Base-by-base conservation (phyloP, 2,329 filamentous ascomycete genomes). In the Nigrospora oryzae region DNA sequence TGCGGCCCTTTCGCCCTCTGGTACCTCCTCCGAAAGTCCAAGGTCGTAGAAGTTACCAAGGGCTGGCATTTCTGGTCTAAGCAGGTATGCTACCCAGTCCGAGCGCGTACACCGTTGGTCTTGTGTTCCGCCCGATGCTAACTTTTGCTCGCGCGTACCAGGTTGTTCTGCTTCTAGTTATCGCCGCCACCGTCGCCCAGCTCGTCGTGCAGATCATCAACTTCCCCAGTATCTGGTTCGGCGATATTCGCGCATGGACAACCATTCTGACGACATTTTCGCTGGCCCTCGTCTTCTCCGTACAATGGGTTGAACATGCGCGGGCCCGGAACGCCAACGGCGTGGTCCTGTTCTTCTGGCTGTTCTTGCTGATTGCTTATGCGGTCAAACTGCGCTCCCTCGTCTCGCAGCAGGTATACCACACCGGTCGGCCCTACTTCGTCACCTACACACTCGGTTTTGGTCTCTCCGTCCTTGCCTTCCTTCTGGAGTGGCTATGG, bases 11-110 rank as follows among this genome's bases (percentile, higher is more conserved):
- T 82, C 38, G 89, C 91, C 30, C 68, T 95, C 36, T 91, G 84
- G 80, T 87, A 87, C 71, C 71, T 97, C 43, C 63, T 89, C 45
- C 80, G 74, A 54, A 86, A 79, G 65, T 84, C 81, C 58, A 75
- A 79, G 43, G 72, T 82, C 34, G 59, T 80, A 43, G 76, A 79
- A 1, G 78, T 91, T 15, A 70, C 77, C 52, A 94, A 89, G 73
- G 86, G 94, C 63, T 89, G 86, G 82, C 89, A 93, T 62, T 97
- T 97, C 64, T 96, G 88, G 73, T 71, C 82, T 11, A 98, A 98
- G 67, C 74, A 96, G 78, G 89, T 93, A 71, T 55, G 76, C 60
- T 36, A 28, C 14, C 16, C 23, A 28, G 23, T 10, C 23, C 23
- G 7, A 28, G 23, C 23, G 23, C 23, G 5, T 28, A 10, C 5